Conservation (phyloP, 2,329 filamentous ascomycete genomes). For the Helotiales sp. region DNA sequence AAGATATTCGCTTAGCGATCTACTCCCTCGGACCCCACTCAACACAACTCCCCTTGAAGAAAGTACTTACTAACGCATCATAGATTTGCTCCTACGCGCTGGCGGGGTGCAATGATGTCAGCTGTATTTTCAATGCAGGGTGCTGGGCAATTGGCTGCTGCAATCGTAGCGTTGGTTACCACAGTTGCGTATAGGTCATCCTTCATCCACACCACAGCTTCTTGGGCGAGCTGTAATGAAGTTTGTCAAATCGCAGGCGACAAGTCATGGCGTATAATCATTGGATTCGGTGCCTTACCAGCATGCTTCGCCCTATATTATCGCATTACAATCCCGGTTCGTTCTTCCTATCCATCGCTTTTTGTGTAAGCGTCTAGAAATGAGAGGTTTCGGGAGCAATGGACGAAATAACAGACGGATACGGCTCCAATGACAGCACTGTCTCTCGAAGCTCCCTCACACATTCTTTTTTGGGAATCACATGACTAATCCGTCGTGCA, state of each 20-base stretch:
- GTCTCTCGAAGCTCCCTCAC: too few species aligned
- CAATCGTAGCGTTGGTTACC: slow-evolving; percentile 69
- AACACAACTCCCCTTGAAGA: not conserved
- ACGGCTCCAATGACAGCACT: too few species aligned
- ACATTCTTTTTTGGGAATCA: too few species aligned
- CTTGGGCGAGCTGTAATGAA: slow-evolving; percentile 54
- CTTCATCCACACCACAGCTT: slow-evolving; percentile 44
- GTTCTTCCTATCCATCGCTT: too few species aligned
- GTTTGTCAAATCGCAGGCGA: slow-evolving; percentile 71
- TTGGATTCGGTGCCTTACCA: slow-evolving; percentile 76
- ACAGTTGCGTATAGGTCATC: slow-evolving; percentile 61
- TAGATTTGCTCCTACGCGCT: slow-evolving; percentile 76
- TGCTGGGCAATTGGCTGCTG: slow-evolving; percentile 72
- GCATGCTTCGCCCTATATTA: slow-evolving; percentile 82
- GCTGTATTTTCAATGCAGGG: slow-evolving; percentile 85
- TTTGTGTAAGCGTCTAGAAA: too few species aligned
- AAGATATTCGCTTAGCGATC: not conserved
- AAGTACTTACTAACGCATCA: slow-evolving; percentile 1
- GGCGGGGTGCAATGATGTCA: slow-evolving; percentile 81
- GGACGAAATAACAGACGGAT: too few species aligned
- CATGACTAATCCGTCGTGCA: too few species aligned
- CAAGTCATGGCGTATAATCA: slow-evolving; percentile 79
- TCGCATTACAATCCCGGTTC: slow-evolving; percentile 79
- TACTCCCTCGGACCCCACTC: not conserved
- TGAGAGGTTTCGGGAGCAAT: too few species aligned